phyloP scores from a whole-genome alignment of 306 rosid genomes.

The Medicago truncatula region DNA sequence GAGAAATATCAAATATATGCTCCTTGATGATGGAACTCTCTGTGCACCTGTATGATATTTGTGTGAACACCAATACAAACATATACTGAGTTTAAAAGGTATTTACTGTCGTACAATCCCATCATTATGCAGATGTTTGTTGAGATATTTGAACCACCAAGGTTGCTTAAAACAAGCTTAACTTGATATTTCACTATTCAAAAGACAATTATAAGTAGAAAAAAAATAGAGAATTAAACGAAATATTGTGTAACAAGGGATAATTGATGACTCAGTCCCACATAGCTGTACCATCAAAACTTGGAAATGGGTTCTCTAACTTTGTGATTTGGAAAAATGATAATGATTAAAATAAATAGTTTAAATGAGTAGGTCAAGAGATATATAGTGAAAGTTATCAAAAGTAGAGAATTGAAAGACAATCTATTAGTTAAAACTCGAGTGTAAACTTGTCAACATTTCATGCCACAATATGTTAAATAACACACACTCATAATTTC shows the following conservation, averaged over 20 bases:
- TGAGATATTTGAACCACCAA: neutral
- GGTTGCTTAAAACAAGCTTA: neutral
- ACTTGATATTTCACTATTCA: neutral
- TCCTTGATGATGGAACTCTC: conserved; percentile 11
- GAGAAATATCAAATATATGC: conserved; percentile 38
- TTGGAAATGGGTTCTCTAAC: too few relatives aligned
- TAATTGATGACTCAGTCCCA: neutral
- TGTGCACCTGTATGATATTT: neutral
- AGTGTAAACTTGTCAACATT: too few relatives aligned
- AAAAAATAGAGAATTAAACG: neutral
- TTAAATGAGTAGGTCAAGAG: too few relatives aligned
- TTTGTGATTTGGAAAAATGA: too few relatives aligned
- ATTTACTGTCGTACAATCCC: neutral
- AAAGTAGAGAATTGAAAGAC: too few relatives aligned
- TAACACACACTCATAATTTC: too few relatives aligned
- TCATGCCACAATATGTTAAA: too few relatives aligned
- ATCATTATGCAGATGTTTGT: neutral
- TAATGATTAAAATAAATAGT: too few relatives aligned
- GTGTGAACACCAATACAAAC: neutral
- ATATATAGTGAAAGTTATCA: too few relatives aligned
- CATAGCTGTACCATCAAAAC: neutral
- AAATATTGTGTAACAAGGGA: neutral
- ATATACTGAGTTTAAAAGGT: neutral
- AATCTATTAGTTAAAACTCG: too few relatives aligned
- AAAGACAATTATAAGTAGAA: neutral